Percentiles rank a stretch among this genome's conserved stretches.
These are phyloP conservation scores for Carex scoparia DNA, from an alignment of 176 grass and related monocot genomes.

Conservation along the genomic window DNA sequence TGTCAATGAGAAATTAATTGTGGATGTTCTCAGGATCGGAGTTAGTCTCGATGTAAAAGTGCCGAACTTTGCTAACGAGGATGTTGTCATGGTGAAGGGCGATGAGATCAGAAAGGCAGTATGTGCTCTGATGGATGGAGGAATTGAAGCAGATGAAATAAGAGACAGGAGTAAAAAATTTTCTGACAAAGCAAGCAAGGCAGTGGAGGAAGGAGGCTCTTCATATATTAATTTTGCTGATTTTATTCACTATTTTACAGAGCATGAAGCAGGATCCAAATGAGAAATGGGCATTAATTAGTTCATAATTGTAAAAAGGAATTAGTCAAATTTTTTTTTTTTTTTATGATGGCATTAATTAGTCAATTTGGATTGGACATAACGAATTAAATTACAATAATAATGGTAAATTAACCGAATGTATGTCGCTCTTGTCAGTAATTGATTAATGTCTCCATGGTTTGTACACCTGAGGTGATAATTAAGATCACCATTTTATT, in stretches of 20 bases:
- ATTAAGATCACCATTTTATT: no score
- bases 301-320: background rate
- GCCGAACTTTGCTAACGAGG: slow-evolving; percentile 16
- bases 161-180: slow-evolving; percentile 19
- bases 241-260: slow-evolving; percentile 27
- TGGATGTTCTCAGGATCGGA: slow-evolving; percentile 44
- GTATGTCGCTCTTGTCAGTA: no score
- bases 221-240: slow-evolving; percentile 33
- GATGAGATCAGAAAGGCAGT: slow-evolving; percentile 24
- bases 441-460: no score
- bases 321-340: background rate
- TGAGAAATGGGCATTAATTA: background rate
- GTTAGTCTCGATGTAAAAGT: slow-evolving; percentile 32
- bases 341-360: background rate
- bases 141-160: slow-evolving; percentile 28
- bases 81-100: slow-evolving; percentile 15
- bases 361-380: background rate
- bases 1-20: slow-evolving; percentile 37
- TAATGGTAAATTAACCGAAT: no score
- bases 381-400: no score
- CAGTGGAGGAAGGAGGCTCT: slow-evolving; percentile 45
- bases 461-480: no score
- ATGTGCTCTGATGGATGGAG: slow-evolving; percentile 31
- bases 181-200: slow-evolving; percentile 25
- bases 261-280: slow-evolving; percentile 9